These are phyloP conservation scores for Populus euphratica DNA, from an alignment of 345 rosid genomes.

Conservation along the genomic window DNA sequence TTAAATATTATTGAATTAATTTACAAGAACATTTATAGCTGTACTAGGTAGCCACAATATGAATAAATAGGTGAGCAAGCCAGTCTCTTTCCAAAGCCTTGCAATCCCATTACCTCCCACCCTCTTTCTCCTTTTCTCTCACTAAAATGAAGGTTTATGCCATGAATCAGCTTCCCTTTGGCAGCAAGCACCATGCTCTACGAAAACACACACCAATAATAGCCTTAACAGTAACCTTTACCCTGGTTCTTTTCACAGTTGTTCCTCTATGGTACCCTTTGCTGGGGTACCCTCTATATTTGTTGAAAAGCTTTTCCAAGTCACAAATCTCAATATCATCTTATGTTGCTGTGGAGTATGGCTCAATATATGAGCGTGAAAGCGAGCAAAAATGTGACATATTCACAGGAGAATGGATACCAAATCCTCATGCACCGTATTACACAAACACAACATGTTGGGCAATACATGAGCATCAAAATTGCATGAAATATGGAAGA, in stretches of 20 bases:
- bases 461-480: conserved; percentile 96
- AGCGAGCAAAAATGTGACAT: conserved; percentile 42
- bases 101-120: not conserved
- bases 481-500: conserved; percentile 85
- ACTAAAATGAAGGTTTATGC: conserved; percentile 6
- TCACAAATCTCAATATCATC: not conserved
- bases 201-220: conserved; percentile 23
- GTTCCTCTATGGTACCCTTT: conserved; percentile 42
- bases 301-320: conserved; percentile 11
- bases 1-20: too few species aligned
- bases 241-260: conserved; percentile 29
- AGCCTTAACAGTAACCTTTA: conserved; percentile 18
- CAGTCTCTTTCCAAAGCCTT: not conserved
- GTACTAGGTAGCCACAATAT: not conserved
- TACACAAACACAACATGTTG: conserved; percentile 85
- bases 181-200: not conserved
- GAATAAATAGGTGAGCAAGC: not conserved
- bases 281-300: conserved; percentile 24
- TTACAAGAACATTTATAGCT: too few species aligned
- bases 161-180: conserved; percentile 24
- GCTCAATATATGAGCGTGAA: not conserved
- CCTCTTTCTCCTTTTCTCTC: conserved; percentile 10
- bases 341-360: not conserved
- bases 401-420: conserved; percentile 83
- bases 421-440: conserved; percentile 66